These are phyloP conservation scores for Macrocybe gigantea DNA, from an alignment of 768 basidiomycete species.

Conservation along the genomic window DNA sequence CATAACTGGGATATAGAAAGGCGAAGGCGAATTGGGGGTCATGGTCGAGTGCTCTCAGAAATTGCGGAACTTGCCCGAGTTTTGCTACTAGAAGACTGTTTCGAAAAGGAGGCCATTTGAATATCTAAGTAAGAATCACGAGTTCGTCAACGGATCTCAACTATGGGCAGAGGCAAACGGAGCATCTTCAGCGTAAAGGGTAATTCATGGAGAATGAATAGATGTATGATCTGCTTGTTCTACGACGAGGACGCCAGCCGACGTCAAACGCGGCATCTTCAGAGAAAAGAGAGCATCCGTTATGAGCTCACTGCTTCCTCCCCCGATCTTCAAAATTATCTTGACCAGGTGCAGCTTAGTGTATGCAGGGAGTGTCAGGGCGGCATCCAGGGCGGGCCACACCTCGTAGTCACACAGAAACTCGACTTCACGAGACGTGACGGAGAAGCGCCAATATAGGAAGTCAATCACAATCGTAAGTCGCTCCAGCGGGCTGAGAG, in stretches of 20 bases:
- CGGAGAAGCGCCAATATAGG: constrained; percentile 10
- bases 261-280: neutral
- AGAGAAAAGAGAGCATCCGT: neutral
- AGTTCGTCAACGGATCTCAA: no score
- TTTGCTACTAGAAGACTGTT: no score
- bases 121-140: no score
- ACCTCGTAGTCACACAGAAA: constrained; percentile 6
- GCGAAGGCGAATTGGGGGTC: no score
- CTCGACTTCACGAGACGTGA: constrained; percentile 7
- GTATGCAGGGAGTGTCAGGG: constrained; percentile 3
- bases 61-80: no score
- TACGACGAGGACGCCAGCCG: constrained; percentile 1
- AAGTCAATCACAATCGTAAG: constrained; percentile 7
- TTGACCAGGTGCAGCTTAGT: neutral
- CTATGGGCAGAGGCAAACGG: no score
- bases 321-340: neutral
- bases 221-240: neutral
- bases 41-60: no score
- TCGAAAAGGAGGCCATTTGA: no score
- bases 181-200: no score
- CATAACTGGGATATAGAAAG: no score
- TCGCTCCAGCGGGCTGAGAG: neutral
- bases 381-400: constrained; percentile 6
- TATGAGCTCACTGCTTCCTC: neutral
- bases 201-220: no score